Evolutionary conservation across 2,329 filamentous ascomycete species (phyloP), one percentile per base, ranked within the genome.

Genomic region (Fusarium odoratissimum): DNA sequence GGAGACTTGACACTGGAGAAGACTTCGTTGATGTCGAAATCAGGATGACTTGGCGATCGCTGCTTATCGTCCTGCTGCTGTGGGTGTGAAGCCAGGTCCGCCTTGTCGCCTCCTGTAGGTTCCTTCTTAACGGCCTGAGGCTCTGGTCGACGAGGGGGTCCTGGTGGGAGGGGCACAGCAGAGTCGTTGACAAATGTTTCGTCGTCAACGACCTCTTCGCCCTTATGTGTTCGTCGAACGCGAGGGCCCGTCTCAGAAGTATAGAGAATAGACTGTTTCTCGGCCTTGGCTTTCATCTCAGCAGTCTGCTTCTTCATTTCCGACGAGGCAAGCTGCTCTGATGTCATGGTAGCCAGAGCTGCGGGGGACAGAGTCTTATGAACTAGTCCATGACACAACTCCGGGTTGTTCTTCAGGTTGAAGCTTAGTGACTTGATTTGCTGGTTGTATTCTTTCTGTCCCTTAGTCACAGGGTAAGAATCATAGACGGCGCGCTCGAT

Each of bases 141-240:
- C 5, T 69, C 69, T 59, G 73, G 66, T n/a, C 72, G 75, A 31
- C 75, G 72, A 44, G 69, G 65, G 21, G 71, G 69, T 31, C 71
- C 75, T 31, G 63, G 59, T 19, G 73, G 74, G 13, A 76, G 65
- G 30, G 82, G 81, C 23, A 79, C 76, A n/a, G 79, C 77, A 30
- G 83, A 81, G 40, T 78, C 80, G 17, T 76, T 79, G n/a, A 82
- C 67, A 41, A 82, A 80, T n/a, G 83, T 86, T 38, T 97, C 94
- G 49, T 92, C 91, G 69, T 95, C 95, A 21, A 98, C 88, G 21
- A 97, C 82, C 79, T 98, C 96, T 65, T 98, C 95, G 17, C 96
- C 96, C 82, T 98, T 98, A 84, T 98, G 95, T 5, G 95, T 98
- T 75, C 93, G 91, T 76, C 95, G 90, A 63, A 98, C 91, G 6